A percentile compares a stretch with the other conserved stretches of the same genome.
These are phyloP conservation scores for Ophiocordyceps robertsii DNA, from an alignment of 2,329 filamentous ascomycete species.

Conservation along the genomic window DNA sequence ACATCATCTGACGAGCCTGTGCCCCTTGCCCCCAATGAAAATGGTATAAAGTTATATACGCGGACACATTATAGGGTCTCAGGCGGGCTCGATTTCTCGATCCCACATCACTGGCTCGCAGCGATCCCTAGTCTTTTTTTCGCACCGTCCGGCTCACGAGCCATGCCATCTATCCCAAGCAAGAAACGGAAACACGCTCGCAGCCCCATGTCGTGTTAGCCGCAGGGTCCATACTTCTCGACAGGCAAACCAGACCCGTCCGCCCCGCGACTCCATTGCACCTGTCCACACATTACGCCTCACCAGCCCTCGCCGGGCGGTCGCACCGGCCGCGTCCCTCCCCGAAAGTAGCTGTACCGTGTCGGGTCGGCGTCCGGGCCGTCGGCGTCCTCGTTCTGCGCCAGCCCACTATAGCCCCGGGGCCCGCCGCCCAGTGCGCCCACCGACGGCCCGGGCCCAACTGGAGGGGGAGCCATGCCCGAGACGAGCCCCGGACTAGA, in stretches of 20 bases:
- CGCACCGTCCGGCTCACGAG: background rate
- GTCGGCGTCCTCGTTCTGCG: slow-evolving; percentile 35
- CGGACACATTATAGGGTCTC: background rate
- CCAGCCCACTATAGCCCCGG: slow-evolving; percentile 44
- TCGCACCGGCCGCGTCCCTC: slow-evolving; percentile 14
- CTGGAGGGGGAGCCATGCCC: background rate
- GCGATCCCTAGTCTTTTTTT: background rate
- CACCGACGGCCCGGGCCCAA: slow-evolving; percentile 25
- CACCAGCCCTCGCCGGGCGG: slow-evolving; percentile 27
- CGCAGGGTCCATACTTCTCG: too few species aligned
- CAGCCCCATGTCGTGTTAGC: slow-evolving; percentile 1
- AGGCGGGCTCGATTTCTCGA: background rate
- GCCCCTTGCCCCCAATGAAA: background rate
- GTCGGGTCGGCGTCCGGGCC: slow-evolving; percentile 25
- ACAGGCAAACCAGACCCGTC: background rate
- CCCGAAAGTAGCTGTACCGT: slow-evolving; percentile 45
- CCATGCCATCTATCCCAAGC: slow-evolving; percentile 6
- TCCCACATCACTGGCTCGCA: background rate
- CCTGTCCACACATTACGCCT: background rate
- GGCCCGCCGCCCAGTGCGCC: slow-evolving; percentile 45
- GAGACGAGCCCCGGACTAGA: background rate
- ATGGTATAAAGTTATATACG: background rate
- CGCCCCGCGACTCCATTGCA: background rate
- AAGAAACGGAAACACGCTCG: slow-evolving; percentile 3
- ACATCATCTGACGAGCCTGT: too few species aligned